These are phyloP conservation scores for Ilyonectria destructans DNA, from an alignment of 2,329 filamentous ascomycete genomes.

Conservation along the genomic window DNA sequence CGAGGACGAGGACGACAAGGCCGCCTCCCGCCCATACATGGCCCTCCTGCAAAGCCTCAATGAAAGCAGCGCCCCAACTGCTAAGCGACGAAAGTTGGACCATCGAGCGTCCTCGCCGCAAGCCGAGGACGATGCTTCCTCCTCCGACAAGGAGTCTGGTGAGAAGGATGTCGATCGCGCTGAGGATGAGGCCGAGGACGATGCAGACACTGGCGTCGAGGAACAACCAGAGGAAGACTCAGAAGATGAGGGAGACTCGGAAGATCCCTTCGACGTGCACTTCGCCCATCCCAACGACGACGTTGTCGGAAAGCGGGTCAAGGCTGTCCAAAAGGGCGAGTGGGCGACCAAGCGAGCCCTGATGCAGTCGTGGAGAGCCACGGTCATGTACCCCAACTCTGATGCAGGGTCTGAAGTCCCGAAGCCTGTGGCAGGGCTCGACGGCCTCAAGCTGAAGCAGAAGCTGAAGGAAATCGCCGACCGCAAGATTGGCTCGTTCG, in stretches of 20 bases:
- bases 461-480: conserved; percentile 73
- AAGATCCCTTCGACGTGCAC: conserved; percentile 86
- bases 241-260: conserved; percentile 68
- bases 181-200: conserved; percentile 63
- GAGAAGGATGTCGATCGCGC: conserved; percentile 58
- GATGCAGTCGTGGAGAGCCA: conserved; percentile 64
- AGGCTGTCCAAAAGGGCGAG: conserved; percentile 64
- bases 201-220: conserved; percentile 51
- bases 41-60: conserved; percentile 72
- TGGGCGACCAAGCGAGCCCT: conserved; percentile 68
- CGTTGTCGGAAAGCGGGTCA: conserved; percentile 69
- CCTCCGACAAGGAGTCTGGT: conserved; percentile 28
- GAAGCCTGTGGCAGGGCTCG: conserved; percentile 56
- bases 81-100: conserved; percentile 73
- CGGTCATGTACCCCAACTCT: conserved; percentile 63
- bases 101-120: conserved; percentile 50
- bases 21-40: conserved; percentile 67
- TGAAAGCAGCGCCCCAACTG: conserved; percentile 61
- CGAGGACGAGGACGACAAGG: conserved; percentile 65
- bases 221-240: conserved; percentile 57
- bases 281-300: conserved; percentile 80
- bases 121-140: conserved; percentile 39
- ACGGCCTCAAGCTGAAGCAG: conserved; percentile 77
- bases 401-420: conserved; percentile 53
- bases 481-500: conserved; percentile 71